A percentile compares a stretch with the other conserved stretches of the same genome.
Evolutionary conservation across 768 basidiomycete species (phyloP).

Genomic region (Xanthoconium purpureum): DNA sequence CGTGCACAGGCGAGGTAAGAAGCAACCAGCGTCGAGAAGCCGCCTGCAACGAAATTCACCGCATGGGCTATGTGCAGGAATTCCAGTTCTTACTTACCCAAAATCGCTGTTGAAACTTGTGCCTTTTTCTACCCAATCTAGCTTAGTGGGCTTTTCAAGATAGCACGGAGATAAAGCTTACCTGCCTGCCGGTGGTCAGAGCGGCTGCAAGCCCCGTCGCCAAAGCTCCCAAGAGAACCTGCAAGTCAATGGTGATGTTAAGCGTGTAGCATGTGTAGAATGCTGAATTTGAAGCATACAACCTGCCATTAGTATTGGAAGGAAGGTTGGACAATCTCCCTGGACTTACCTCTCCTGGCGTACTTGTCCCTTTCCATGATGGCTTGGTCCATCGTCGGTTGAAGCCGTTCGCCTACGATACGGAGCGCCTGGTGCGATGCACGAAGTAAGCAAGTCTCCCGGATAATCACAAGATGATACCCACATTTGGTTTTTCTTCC

Average conservation of each 20-base stretch:
- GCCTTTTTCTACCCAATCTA: constrained; percentile 24
- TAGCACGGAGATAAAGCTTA: constrained; percentile 15
- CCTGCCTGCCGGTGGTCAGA: constrained; percentile 39
- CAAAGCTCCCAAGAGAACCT: constrained; percentile 62
- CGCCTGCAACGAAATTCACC: constrained; percentile 51
- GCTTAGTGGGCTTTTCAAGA: neutral
- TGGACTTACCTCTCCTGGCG: no score
- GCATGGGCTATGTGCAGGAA: neutral
- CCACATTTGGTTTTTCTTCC: no score
- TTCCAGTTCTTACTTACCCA: constrained; percentile 30
- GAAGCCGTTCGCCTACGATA: no score
- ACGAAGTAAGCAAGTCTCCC: no score
- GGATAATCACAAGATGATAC: no score
- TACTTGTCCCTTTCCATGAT: no score
- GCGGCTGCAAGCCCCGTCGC: constrained; percentile 49
- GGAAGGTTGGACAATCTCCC: no score
- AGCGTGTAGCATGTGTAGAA: constrained; percentile 31
- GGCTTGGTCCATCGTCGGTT: no score
- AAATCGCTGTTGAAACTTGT: constrained; percentile 37
- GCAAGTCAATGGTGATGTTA: constrained; percentile 55
- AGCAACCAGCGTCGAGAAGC: constrained; percentile 63
- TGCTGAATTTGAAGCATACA: constrained; percentile 22
- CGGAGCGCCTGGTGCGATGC: no score
- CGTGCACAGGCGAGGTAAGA: no score
- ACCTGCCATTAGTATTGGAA: constrained; percentile 11